Evolutionary conservation across 352 stramenopile genomes (phyloP).

Genomic region (Globisporangium perplexum): DNA sequence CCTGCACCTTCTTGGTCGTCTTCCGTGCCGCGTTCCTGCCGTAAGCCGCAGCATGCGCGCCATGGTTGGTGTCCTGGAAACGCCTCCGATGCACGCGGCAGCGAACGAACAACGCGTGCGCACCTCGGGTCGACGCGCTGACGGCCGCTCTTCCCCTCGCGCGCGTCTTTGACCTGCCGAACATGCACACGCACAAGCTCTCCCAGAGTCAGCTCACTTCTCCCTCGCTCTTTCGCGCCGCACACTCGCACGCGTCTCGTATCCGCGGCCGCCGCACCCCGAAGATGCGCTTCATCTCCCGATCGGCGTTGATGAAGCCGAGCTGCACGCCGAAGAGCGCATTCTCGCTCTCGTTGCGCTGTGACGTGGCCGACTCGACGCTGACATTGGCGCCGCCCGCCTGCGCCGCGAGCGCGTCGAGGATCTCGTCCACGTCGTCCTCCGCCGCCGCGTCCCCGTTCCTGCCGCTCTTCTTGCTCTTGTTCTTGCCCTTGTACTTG

Average conservation of each 20-base stretch:
- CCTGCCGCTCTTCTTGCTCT: conserved; percentile 26
- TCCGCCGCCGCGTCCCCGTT: conserved; percentile 21
- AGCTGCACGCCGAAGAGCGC: conserved; percentile 63
- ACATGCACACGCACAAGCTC: neutral
- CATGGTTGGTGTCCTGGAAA: neutral
- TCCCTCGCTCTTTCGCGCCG: neutral
- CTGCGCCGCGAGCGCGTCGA: conserved; percentile 53
- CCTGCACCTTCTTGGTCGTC: conserved; percentile 66
- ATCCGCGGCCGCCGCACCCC: conserved; percentile 27
- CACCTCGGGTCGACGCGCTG: conserved; percentile 62
- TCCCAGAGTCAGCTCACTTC: neutral
- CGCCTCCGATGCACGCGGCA: neutral
- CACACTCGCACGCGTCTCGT: neutral
- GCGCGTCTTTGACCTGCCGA: conserved; percentile 54
- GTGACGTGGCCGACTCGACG: conserved; percentile 20
- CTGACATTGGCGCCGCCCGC: conserved; percentile 30
- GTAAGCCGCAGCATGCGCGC: neutral
- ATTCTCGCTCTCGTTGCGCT: conserved; percentile 40
- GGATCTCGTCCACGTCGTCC: conserved; percentile 60
- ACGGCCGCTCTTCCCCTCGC: conserved; percentile 27
- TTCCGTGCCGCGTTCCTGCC: conserved; percentile 45
- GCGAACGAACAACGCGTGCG: neutral
- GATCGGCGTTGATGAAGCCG: conserved; percentile 77
- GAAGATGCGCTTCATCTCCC: conserved; percentile 89
- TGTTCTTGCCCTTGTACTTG: conserved; percentile 28